Percentiles rank a stretch among this genome's conserved stretches.
Conservation (phyloP, 169 alveolate genomes). For the Plasmodium billcollinsi region DNA sequence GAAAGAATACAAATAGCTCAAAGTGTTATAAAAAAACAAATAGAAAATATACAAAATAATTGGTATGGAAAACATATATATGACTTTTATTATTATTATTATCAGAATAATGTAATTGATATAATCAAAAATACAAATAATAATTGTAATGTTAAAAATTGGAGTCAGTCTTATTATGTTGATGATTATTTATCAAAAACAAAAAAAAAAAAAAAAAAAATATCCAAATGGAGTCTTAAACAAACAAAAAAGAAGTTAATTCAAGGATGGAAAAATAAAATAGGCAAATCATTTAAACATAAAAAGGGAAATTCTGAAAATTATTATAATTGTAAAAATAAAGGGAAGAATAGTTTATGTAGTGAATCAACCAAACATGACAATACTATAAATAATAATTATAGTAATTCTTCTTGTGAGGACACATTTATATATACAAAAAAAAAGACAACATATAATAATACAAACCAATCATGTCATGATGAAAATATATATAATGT, state of each 20-base stretch:
- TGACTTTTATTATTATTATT: constrained; percentile 59
- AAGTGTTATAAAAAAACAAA: constrained; percentile 41
- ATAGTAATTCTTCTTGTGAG: no score
- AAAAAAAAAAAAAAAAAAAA: constrained; percentile 8
- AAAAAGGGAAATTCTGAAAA: no score
- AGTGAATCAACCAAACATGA: no score
- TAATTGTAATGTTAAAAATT: not conserved
- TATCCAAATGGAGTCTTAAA: no score
- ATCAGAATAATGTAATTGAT: constrained; percentile 40
- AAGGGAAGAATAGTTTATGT: no score
- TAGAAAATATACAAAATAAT: constrained; percentile 7
- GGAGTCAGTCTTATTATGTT: not conserved
- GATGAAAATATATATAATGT: constrained; percentile 16
- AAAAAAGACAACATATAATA: not conserved
- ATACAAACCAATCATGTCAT: constrained; percentile 10
- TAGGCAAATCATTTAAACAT: not conserved
- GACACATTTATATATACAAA: no score
- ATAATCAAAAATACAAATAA: constrained; percentile 33
- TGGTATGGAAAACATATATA: constrained; percentile 31
- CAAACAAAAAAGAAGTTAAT: no score
- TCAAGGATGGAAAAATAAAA: not conserved
- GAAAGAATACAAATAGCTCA: constrained; percentile 20
- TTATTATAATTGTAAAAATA: no score
- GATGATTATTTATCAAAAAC: constrained; percentile 12
- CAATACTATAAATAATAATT: no score